Conservation (phyloP, 225 moss, liverwort and hornwort genomes). For the Thuidium tamariscinum region DNA sequence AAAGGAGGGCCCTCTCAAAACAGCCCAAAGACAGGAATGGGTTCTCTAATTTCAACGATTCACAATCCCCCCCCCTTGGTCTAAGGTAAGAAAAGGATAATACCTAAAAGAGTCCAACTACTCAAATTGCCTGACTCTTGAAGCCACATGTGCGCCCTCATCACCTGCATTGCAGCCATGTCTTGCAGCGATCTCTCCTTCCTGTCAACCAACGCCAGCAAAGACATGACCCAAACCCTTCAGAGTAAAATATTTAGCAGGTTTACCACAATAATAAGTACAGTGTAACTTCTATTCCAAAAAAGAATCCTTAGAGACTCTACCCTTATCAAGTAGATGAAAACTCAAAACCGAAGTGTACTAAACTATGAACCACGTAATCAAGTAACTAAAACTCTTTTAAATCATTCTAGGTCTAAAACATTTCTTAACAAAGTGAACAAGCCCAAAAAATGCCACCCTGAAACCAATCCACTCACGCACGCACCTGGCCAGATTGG, state of each 20-base stretch:
- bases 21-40: background rate
- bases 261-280: background rate
- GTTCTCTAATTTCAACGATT: background rate
- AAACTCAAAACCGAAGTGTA: background rate
- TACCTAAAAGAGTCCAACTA: slow-evolving; percentile 69
- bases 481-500: slow-evolving; percentile 22
- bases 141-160: slow-evolving; percentile 82
- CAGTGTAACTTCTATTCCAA: background rate
- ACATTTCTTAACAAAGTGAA: background rate
- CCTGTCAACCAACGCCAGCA: slow-evolving; percentile 15
- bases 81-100: background rate
- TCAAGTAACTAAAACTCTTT: background rate
- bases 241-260: background rate
- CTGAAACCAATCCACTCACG: background rate
- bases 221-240: background rate
- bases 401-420: background rate
- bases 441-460: background rate
- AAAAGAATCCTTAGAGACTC: background rate
- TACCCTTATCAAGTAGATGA: background rate
- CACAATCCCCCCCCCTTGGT: background rate
- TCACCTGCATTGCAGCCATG: slow-evolving; percentile 48
- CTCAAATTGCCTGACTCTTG: slow-evolving; percentile 77
- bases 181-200: slow-evolving; percentile 57
- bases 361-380: background rate
- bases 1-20: background rate